Conservation (phyloP, 2,329 filamentous ascomycete genomes). For the Penicillium verrucosum region DNA sequence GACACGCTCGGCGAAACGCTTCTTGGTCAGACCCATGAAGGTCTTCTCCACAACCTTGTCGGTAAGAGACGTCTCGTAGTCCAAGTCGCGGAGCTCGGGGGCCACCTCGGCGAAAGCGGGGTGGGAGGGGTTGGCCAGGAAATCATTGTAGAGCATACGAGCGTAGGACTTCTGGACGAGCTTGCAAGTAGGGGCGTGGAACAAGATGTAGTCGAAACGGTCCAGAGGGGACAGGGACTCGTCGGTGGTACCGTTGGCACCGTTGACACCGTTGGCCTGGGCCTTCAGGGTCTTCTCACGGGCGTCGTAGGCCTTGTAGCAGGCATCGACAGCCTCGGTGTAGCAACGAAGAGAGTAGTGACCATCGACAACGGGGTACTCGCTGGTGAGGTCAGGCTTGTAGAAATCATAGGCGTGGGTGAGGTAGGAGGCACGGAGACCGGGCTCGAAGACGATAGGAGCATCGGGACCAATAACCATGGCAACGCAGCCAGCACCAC, state of each 20-base stretch:
- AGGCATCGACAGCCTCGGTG: constrained; percentile 72
- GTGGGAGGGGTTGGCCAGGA: constrained; percentile 65
- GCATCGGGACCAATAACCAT: constrained; percentile 76
- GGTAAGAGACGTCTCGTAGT: constrained; percentile 73
- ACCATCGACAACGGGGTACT: constrained; percentile 81
- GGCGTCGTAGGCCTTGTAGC: constrained; percentile 76
- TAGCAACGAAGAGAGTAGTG: constrained; percentile 82
- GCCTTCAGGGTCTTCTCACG: constrained; percentile 62
- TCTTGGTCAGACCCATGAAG: constrained; percentile 80
- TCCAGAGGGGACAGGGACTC: constrained; percentile 64
- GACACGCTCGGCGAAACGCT: constrained; percentile 76
- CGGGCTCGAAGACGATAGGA: constrained; percentile 72
- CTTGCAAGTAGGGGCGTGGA: constrained; percentile 86
- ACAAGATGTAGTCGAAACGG: constrained; percentile 78
- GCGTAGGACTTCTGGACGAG: constrained; percentile 81
- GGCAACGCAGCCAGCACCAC: constrained; percentile 75
- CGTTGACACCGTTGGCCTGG: constrained; percentile 42
- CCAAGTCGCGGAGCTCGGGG: constrained; percentile 71
- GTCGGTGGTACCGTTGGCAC: constrained; percentile 48
- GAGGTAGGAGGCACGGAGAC: constrained; percentile 76
- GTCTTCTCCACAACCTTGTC: constrained; percentile 85
- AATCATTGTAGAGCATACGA: constrained; percentile 82
- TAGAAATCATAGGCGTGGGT: constrained; percentile 85
- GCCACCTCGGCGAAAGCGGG: constrained; percentile 71
- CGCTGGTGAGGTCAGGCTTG: constrained; percentile 83